These are phyloP conservation scores for Botrytis fragariae DNA, from an alignment of 2,329 filamentous ascomycete genomes.

Conservation along the genomic window DNA sequence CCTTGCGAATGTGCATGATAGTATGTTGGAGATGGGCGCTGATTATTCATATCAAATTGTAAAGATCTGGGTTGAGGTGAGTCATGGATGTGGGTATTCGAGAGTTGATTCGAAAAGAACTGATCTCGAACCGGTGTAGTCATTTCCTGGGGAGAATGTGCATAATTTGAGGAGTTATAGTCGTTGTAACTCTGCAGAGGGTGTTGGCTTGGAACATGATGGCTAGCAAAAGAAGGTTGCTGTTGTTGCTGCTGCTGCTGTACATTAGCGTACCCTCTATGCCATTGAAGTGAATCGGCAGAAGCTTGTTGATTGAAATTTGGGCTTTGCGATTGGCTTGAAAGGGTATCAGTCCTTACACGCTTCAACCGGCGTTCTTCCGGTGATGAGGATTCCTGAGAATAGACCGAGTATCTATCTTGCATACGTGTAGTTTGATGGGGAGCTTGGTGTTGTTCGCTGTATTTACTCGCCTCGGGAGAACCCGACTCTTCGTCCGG, in stretches of 20 bases:
- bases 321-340: constrained; percentile 10
- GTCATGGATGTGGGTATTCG: constrained; percentile 15
- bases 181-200: constrained; percentile 17
- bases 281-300: constrained; percentile 5
- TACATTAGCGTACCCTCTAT: not conserved
- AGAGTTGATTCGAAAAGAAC: constrained; percentile 14
- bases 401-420: constrained; percentile 15
- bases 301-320: constrained; percentile 6
- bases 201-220: constrained; percentile 10
- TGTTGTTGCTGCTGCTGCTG: constrained; percentile 11
- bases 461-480: constrained; percentile 10
- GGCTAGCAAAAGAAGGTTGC: constrained; percentile 10
- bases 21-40: constrained; percentile 12
- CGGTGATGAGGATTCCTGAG: constrained; percentile 8
- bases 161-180: constrained; percentile 18
- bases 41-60: constrained; percentile 14
- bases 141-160: constrained; percentile 17
- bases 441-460: constrained; percentile 1
- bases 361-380: constrained; percentile 10
- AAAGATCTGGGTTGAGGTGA: constrained; percentile 13
- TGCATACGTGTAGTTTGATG: constrained; percentile 8
- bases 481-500: not conserved
- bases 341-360: constrained; percentile 2
- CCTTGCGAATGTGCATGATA: constrained; percentile 11
- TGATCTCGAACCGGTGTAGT: constrained; percentile 19